Base-by-base conservation (phyloP, 1,139 yeast genomes). In the Debaryomycetaceae sp. region DNA sequence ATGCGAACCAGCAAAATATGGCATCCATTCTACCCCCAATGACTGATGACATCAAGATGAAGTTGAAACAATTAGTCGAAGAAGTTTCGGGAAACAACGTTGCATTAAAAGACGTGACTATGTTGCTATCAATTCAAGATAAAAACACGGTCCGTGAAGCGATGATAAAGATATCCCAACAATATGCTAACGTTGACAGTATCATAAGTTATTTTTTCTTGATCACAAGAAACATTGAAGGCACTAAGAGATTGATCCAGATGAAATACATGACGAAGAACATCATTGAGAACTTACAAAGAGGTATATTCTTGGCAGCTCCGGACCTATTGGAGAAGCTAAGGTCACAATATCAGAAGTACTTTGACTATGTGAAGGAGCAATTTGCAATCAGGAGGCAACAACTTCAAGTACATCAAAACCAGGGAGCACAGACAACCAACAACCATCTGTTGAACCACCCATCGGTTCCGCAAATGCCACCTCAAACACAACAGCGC, bases 231-330 rank as follows among this genome's bases (percentile, higher is more conserved):
- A 87, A 85, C 59, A 77, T 75, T 39, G 88, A 82, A 45, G 91
- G 88, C 5, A 85, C 96, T 1, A 81, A 81, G 56, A 78, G 87
- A 50, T 76, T 89, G 50, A 74, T 89, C 48, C 93, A 87, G 60
- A 81, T 87, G 75, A 84, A 88, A 62, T 76, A 81, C 49, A 85
- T 88, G 85, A 81, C 88, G 38, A 84, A 82, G 56, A 85, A 84
- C 59, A 86, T 88, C 49, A 68, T 84, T 58, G 95, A 87, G 43
- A 81, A 79, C 51, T 65, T 85, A 60, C 76, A 80, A 56, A 70
- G 81, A 62, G 82, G 87, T 36, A 63, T 78, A 45, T 83, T 78
- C 63, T 71, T 85, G 62, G 83, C 93, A 9, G 76, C 79, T 5
- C 86, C 87, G 6, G 88, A 81, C 45, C 73, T 87, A 41, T 70